phyloP scores from a whole-genome alignment of 495 filamentous ascomycete species.

The Clavariopsis aquatica region DNA sequence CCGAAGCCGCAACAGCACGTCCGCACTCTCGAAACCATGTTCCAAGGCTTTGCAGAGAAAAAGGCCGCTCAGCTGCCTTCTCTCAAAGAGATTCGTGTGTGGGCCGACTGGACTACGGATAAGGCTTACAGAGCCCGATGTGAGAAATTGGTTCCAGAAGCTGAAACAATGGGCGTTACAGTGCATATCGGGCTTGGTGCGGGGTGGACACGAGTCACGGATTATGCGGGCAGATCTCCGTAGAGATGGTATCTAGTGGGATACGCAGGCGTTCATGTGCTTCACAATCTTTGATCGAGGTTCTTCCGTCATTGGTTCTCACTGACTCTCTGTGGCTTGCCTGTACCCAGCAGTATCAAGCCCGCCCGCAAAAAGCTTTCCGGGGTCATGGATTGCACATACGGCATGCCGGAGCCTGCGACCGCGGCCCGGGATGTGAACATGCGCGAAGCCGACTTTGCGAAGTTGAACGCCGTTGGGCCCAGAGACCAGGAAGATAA shows the following conservation, averaged over 20 bases:
- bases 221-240: conserved; percentile 9
- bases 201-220: conserved; percentile 10
- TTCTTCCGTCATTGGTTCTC: conserved; percentile 6
- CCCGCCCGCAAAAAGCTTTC: conserved; percentile 6
- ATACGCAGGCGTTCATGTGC: conserved; percentile 9
- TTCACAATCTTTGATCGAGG: conserved; percentile 7
- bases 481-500: conserved; percentile 8
- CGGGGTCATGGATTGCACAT: conserved; percentile 8
- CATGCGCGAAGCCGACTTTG: conserved; percentile 5
- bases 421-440: conserved; percentile 4
- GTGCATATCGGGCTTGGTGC: conserved; percentile 16
- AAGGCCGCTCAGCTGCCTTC: conserved; percentile 24
- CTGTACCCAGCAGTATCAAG: conserved; percentile 10
- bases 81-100: conserved; percentile 27
- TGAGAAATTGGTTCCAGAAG: conserved; percentile 24
- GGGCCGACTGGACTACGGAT: not conserved
- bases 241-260: conserved; percentile 12
- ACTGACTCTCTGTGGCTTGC: conserved; percentile 2
- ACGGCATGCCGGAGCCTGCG: conserved; percentile 5
- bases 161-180: conserved; percentile 24
- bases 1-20: conserved; percentile 23
- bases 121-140: conserved; percentile 25
- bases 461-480: conserved; percentile 8
- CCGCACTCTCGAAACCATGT: conserved; percentile 26
- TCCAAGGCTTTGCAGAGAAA: conserved; percentile 28